A percentile compares a stretch with the other conserved stretches of the same genome.
Evolutionary conservation across 768 basidiomycete genomes (phyloP).

Genomic region (Suillus plorans): DNA sequence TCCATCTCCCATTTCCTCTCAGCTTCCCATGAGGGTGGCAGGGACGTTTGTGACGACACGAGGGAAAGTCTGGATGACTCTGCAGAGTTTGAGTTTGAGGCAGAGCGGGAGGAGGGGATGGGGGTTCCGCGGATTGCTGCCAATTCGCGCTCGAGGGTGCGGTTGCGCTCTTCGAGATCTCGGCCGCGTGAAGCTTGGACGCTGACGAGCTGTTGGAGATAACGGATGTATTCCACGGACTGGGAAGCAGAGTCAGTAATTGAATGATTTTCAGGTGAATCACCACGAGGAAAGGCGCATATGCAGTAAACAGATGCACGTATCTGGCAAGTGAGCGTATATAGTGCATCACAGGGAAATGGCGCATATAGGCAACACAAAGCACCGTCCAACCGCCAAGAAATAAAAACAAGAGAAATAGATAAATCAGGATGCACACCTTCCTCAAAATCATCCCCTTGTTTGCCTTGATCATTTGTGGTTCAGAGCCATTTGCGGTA

Average conservation of each 20-base stretch:
- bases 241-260: slow-evolving; percentile 13
- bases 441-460: slow-evolving; percentile 93
- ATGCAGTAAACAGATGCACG: neutral
- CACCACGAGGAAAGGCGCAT: neutral
- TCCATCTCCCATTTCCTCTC: slow-evolving; percentile 6
- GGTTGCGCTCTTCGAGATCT: slow-evolving; percentile 74
- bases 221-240: slow-evolving; percentile 59
- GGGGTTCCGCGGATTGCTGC: slow-evolving; percentile 19
- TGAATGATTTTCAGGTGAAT: slow-evolving; percentile 6
- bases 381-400: slow-evolving; percentile 46
- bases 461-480: slow-evolving; percentile 76
- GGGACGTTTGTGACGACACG: neutral
- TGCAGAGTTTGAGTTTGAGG: neutral
- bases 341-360: neutral
- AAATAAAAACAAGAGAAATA: neutral
- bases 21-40: neutral
- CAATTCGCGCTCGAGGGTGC: slow-evolving; percentile 33
- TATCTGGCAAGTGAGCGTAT: neutral
- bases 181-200: slow-evolving; percentile 77
- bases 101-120: neutral
- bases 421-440: slow-evolving; percentile 31
- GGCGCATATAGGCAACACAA: slow-evolving; percentile 12
- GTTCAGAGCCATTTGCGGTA: slow-evolving; percentile 27
- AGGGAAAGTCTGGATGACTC: neutral
- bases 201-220: slow-evolving; percentile 82